These are phyloP conservation scores for Solanum arcanum DNA, from an alignment of 257 asterid genomes.

Conservation along the genomic window DNA sequence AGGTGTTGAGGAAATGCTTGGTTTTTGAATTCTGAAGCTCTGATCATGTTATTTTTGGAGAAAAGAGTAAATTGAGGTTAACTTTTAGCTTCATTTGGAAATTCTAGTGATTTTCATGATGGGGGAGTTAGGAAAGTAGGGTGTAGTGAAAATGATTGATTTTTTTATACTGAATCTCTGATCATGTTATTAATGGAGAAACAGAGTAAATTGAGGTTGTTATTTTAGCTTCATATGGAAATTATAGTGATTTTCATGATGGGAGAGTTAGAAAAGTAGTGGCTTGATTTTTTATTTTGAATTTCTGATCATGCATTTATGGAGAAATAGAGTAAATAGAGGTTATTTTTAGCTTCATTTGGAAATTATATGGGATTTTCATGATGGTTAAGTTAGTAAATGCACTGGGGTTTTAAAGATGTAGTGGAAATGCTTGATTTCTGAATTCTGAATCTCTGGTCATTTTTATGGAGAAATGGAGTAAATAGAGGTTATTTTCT, in stretches of 20 bases:
- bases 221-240: background rate
- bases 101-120: background rate
- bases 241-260: background rate
- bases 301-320: background rate
- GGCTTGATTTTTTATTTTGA: background rate
- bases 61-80: background rate
- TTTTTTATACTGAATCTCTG: background rate
- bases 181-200: background rate
- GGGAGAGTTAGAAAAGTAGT: background rate
- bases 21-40: background rate
- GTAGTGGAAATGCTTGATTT: background rate
- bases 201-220: background rate
- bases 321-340: background rate
- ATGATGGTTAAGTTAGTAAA: background rate
- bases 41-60: background rate
- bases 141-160: background rate
- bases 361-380: background rate
- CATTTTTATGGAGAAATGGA: background rate
- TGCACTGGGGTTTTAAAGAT: background rate
- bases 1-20: background rate
- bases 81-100: background rate
- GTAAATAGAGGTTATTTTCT: background rate
- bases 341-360: background rate
- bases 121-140: background rate
- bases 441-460: background rate